Base-by-base conservation (phyloP, 139 green algal genomes). In the Desmodesmus armatus region DNA sequence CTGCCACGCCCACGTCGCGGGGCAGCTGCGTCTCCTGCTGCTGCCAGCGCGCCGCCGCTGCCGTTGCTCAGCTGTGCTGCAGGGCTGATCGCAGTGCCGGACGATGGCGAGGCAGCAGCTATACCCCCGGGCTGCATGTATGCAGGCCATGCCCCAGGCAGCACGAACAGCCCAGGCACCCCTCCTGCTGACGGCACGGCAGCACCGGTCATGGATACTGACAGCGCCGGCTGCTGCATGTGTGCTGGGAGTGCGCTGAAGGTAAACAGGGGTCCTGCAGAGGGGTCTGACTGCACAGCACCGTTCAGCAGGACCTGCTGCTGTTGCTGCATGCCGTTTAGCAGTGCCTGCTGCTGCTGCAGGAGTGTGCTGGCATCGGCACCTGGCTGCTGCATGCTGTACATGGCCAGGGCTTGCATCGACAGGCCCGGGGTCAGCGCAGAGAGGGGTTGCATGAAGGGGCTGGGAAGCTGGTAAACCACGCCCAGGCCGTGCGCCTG, bases 21-120 rank as follows among this genome's bases (percentile, higher is more conserved):
- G 13, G 60, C 13, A 37, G 60, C 60, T 5, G 25, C 11, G 13
- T 5, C 17, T 69, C 60, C 5, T 69, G 5, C 23, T 69, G 60
- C 60, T 17, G 13, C 47, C 47, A 55, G 9, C 13, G 47, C 47
- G 67, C 67, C 33, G 67, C 29, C 29, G 29, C 73, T 3, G 3
- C 29, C 19, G 44, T 25, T 43, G 47, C 75, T 71, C 76, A n/a
- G 72, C 40, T 65, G 44, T 43, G 72, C 72, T 31, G 72, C 72
- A 29, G 70, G 13, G 41, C 70, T 40, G 37, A 19, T 39, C 3
- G 25, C 70, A 25, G 29, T 39, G 70, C 66, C 51, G 51, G 51
- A 62, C n/a, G n/a, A n/a, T n/a, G n/a, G n/a, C n/a, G n/a, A n/a
- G n/a, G n/a, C n/a, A n/a, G n/a, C n/a, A n/a, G n/a, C n/a, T n/a